Percentiles rank a stretch among this genome's conserved stretches.
phyloP scores from a whole-genome alignment of 2,329 filamentous ascomycete genomes.

The Botrytis squamosa region DNA sequence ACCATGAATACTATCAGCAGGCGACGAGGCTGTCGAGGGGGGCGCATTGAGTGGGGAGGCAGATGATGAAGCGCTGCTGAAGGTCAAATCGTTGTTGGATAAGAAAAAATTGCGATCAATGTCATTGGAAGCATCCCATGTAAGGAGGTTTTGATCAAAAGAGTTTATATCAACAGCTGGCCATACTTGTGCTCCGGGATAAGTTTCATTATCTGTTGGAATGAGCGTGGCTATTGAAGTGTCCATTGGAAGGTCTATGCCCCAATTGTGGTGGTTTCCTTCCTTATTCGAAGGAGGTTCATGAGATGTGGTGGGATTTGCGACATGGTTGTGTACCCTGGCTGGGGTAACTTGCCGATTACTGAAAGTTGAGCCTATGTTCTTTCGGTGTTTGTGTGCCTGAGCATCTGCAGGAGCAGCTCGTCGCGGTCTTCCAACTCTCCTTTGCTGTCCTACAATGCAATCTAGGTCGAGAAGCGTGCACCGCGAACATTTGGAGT shows the following conservation, averaged over 20 bases:
- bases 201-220: background rate
- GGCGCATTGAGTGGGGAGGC: background rate
- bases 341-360: background rate
- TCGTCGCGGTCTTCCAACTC: background rate
- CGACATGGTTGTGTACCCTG: background rate
- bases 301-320: background rate
- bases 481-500: background rate
- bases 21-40: background rate
- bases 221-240: background rate
- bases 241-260: background rate
- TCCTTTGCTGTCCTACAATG: background rate
- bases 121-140: background rate
- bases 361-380: background rate
- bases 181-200: background rate
- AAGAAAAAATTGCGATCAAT: background rate
- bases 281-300: background rate
- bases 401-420: background rate
- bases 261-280: background rate
- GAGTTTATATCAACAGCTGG: background rate
- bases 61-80: background rate
- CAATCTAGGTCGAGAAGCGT: background rate
- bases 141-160: background rate
- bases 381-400: background rate
- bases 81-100: background rate
- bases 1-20: background rate